Percentiles rank a stretch among this genome's conserved stretches.
These are phyloP conservation scores for bread wheat (Triticum aestivum) DNA, from an alignment of 176 grass and related monocot species.

Conservation along the genomic window DNA sequence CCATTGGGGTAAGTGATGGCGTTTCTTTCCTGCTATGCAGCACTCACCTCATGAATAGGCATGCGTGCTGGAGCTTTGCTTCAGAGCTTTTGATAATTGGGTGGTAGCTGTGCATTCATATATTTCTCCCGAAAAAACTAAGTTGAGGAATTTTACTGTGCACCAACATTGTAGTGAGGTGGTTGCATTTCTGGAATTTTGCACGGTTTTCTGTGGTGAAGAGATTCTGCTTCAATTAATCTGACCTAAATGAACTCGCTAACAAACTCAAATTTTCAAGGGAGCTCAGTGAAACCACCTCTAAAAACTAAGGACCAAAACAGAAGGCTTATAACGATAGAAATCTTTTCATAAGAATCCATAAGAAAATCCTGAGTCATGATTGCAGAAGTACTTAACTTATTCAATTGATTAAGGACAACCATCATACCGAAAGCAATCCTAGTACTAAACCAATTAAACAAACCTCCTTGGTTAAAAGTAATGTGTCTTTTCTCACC, in stretches of 20 bases:
- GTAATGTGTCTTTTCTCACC: slow-evolving; percentile 34
- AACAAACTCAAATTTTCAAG: neutral
- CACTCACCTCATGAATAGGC: slow-evolving; percentile 9
- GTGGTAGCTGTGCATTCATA: slow-evolving; percentile 9
- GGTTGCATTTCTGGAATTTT: neutral
- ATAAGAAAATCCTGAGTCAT: neutral
- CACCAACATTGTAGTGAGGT: neutral
- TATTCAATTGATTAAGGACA: slow-evolving; percentile 9
- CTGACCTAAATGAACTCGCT: neutral
- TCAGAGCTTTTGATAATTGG: slow-evolving; percentile 36
- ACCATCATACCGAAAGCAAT: slow-evolving; percentile 1
- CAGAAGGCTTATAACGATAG: neutral
- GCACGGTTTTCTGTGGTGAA: neutral
- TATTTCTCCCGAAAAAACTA: neutral
- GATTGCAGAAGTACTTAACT: neutral
- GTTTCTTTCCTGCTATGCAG: slow-evolving; percentile 29
- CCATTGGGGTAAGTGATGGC: slow-evolving; percentile 33
- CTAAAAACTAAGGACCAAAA: neutral
- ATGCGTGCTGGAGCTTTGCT: slow-evolving; percentile 29
- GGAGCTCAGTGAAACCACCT: neutral
- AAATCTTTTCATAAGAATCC: neutral
- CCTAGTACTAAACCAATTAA: neutral
- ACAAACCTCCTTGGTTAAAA: slow-evolving; percentile 24
- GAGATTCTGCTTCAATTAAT: neutral
- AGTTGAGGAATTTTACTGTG: neutral